Conservation (phyloP, 2,329 filamentous ascomycete species). For the Cryphonectria radicalis region DNA sequence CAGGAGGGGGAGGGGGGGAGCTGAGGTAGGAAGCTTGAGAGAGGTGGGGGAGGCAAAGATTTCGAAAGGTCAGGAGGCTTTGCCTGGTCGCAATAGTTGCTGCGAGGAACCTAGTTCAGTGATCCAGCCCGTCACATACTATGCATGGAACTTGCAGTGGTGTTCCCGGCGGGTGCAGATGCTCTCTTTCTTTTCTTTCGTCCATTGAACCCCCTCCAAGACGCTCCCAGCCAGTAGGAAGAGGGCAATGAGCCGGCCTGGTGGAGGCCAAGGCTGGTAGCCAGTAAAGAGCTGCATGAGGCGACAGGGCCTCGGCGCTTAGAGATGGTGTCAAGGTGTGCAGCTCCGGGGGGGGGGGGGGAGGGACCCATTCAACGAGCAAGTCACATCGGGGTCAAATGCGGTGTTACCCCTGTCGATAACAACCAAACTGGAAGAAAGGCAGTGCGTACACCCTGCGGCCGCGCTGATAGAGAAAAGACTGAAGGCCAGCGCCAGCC, state of each 20-base stretch:
- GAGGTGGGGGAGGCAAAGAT: not conserved
- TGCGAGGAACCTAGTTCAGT: conserved; percentile 7
- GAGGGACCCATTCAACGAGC: conserved; percentile 46
- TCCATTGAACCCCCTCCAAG: conserved; percentile 28
- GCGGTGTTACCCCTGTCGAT: conserved; percentile 25
- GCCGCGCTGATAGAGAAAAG: conserved; percentile 1
- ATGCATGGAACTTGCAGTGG: conserved; percentile 14
- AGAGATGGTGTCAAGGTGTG: conserved; percentile 43
- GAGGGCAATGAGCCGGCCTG: conserved; percentile 35
- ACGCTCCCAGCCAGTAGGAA: conserved; percentile 40
- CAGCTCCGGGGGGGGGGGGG: conserved; percentile 22
- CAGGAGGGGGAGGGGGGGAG: no score
- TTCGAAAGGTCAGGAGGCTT: conserved; percentile 1
- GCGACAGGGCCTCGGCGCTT: conserved; percentile 61
- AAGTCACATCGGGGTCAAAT: conserved; percentile 42
- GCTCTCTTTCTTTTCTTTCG: conserved; percentile 42
- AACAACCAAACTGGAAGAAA: conserved; percentile 30
- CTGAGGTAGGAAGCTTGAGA: not conserved
- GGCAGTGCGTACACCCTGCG: not conserved
- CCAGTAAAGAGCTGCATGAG: conserved; percentile 51
- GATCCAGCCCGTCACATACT: not conserved
- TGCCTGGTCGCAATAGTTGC: not conserved
- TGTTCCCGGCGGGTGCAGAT: conserved; percentile 38
- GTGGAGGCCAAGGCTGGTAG: conserved; percentile 34
- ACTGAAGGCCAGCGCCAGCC: conserved; percentile 11